These are phyloP conservation scores for Tremella fuciformis DNA, from an alignment of 768 basidiomycete genomes.

Conservation along the genomic window DNA sequence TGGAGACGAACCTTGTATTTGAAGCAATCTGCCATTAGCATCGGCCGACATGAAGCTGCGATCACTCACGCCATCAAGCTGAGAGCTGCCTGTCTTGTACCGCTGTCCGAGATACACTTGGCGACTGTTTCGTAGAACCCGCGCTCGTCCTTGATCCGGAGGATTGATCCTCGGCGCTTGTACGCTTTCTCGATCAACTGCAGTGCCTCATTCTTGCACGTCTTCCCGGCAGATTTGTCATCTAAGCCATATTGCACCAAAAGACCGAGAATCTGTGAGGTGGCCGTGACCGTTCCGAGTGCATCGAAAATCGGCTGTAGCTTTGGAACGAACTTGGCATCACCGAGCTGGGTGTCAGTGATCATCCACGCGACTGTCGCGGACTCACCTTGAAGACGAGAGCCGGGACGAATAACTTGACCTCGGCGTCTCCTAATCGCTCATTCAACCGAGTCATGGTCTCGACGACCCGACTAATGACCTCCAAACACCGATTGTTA, in stretches of 20 bases:
- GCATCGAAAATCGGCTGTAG: conserved; percentile 68
- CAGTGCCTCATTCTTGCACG: conserved; percentile 45
- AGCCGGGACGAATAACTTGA: conserved; percentile 80
- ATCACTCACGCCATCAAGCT: conserved; percentile 69
- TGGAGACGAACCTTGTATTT: conserved; percentile 37
- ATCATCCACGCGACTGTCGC: background rate
- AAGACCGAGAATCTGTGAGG: conserved; percentile 83
- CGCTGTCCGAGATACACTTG: conserved; percentile 65
- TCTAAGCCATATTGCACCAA: conserved; percentile 83
- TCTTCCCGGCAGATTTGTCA: conserved; percentile 47
- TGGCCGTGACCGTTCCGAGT: conserved; percentile 85
- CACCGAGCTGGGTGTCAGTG: conserved; percentile 68
- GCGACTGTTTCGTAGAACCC: conserved; percentile 39
- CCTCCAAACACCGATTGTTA: conserved; percentile 80
- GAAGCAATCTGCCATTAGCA: conserved; percentile 33
- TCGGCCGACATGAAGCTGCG: background rate
- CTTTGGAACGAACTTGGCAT: conserved; percentile 66
- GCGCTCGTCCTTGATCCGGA: conserved; percentile 35
- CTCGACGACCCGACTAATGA: conserved; percentile 71
- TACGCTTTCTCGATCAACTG: conserved; percentile 48
- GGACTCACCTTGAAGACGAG: conserved; percentile 74
- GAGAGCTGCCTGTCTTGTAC: conserved; percentile 82
- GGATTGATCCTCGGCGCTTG: conserved; percentile 40
- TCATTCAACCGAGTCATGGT: conserved; percentile 67
- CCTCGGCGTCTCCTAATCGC: conserved; percentile 81